Evolutionary conservation across 2,329 filamentous ascomycete genomes (phyloP).

Genomic region (Talaromyces islandicus): DNA sequence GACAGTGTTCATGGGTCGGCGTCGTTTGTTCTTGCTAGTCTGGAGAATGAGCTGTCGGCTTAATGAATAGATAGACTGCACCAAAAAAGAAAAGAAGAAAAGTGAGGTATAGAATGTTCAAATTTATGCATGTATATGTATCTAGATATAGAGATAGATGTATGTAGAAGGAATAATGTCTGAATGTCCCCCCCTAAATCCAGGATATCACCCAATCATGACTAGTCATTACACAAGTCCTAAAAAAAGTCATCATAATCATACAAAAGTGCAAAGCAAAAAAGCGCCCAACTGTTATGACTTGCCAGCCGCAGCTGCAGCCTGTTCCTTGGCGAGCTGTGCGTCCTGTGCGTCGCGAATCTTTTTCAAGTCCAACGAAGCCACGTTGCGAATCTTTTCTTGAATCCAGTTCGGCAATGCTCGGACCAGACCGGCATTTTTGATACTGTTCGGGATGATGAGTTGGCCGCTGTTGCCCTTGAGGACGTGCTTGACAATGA

Average conservation of each 20-base stretch:
- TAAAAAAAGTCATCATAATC: neutral
- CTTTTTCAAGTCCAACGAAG: slow-evolving; percentile 18
- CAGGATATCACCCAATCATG: neutral
- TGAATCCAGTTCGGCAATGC: slow-evolving; percentile 43
- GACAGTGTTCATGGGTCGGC: slow-evolving; percentile 21
- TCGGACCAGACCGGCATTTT: slow-evolving; percentile 19
- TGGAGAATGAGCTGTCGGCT: slow-evolving; percentile 16
- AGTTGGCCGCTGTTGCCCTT: slow-evolving; percentile 45
- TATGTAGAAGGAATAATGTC: neutral
- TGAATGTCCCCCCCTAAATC: neutral
- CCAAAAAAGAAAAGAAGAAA: too few species aligned
- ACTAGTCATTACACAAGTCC: neutral
- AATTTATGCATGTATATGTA: neutral
- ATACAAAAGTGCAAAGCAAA: neutral
- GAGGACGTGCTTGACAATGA: slow-evolving; percentile 46
- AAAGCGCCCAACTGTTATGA: neutral
- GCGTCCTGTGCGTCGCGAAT: slow-evolving; percentile 14
- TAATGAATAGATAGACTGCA: neutral
- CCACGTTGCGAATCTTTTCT: slow-evolving; percentile 28
- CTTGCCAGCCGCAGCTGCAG: slow-evolving; percentile 44
- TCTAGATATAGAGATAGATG: neutral
- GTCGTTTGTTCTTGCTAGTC: slow-evolving; percentile 20
- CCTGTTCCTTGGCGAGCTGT: neutral
- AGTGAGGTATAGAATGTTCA: too few species aligned
- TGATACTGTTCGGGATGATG: slow-evolving; percentile 38